Conservation (phyloP, 495 filamentous ascomycete genomes). For the Bombardia bombarda region DNA sequence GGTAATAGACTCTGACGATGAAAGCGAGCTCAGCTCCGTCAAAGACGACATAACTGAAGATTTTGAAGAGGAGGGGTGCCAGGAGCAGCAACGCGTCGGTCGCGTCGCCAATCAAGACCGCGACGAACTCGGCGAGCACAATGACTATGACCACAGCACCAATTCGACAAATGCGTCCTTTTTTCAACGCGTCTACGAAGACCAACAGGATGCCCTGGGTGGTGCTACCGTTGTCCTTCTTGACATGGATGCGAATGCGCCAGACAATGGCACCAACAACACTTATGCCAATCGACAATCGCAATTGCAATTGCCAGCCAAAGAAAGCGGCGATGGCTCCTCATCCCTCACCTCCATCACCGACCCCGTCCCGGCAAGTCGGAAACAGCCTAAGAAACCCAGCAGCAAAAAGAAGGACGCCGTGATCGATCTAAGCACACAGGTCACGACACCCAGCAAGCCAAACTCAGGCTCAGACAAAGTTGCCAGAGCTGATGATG, state of each 20-base stretch:
- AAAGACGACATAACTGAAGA: no score
- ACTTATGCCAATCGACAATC: not conserved
- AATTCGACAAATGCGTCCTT: constrained; percentile 21
- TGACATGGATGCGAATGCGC: not conserved
- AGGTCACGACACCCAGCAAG: constrained; percentile 14
- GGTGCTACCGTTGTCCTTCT: not conserved
- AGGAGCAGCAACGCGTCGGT: not conserved
- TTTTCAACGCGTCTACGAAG: constrained; percentile 20
- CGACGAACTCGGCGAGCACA: not conserved
- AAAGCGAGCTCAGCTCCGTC: constrained; percentile 12
- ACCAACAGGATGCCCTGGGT: constrained; percentile 11
- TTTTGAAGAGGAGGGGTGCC: not conserved
- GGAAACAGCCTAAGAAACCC: constrained; percentile 1
- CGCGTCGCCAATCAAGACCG: not conserved
- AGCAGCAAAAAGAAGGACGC: constrained; percentile 3
- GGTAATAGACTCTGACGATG: constrained; percentile 26
- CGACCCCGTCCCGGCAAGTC: constrained; percentile 8
- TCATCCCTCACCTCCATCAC: constrained; percentile 13
- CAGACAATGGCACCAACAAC: not conserved
- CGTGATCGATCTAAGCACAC: constrained; percentile 14
- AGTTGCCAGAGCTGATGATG: not conserved
- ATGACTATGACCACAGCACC: constrained; percentile 7
- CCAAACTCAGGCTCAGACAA: not conserved
- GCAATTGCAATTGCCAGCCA: constrained; percentile 6
- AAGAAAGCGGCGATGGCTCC: no score